phyloP scores from a whole-genome alignment of 2,329 filamentous ascomycete genomes.

The Penicillium palitans region DNA sequence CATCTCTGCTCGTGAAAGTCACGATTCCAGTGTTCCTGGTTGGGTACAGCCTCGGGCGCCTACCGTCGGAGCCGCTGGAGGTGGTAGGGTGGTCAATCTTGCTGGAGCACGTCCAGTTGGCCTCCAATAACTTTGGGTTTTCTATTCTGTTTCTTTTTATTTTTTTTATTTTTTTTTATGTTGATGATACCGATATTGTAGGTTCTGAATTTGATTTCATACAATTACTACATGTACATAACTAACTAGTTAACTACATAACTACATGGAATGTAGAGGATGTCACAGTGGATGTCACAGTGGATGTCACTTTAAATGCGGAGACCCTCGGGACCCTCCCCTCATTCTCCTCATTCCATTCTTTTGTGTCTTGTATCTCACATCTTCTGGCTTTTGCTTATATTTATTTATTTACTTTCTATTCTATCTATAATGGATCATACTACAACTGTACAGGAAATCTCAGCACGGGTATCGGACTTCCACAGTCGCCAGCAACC shows the following conservation, averaged over 20 bases:
- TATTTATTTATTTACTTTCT: background rate
- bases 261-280: too few species aligned
- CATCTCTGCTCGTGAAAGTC: slow-evolving; percentile 60
- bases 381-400: background rate
- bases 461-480: slow-evolving; percentile 19
- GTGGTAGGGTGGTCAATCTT: slow-evolving; percentile 59
- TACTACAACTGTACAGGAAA: slow-evolving; percentile 15
- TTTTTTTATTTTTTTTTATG: background rate
- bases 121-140: slow-evolving; percentile 22
- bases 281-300: background rate
- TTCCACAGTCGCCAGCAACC: slow-evolving; percentile 56
- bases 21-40: slow-evolving; percentile 67
- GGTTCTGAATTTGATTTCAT: background rate
- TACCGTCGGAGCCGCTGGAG: slow-evolving; percentile 17
- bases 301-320: background rate
- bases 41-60: slow-evolving; percentile 61
- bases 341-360: background rate
- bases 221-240: background rate
- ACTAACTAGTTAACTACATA: too few species aligned
- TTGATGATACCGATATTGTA: slow-evolving; percentile 9
- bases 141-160: background rate
- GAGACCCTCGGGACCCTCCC: background rate
- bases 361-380: background rate
- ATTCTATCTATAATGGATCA: slow-evolving; percentile 18
- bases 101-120: slow-evolving; percentile 56